Evolutionary conservation across 371 early-diverging fungal genomes (phyloP), one percentile per base, ranked within the genome.

Genomic region (Sporodiniella umbellata): DNA sequence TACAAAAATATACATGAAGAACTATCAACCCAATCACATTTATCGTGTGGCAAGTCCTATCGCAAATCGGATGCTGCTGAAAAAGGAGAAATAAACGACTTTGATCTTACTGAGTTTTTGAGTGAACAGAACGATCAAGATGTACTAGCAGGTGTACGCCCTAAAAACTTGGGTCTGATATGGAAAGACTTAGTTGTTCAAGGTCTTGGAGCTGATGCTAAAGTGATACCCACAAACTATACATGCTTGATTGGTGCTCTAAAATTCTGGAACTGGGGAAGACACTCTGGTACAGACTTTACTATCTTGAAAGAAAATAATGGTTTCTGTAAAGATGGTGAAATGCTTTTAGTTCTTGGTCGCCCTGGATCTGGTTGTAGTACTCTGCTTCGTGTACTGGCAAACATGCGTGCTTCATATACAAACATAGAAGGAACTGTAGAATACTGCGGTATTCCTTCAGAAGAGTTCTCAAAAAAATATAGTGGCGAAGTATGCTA

Each of bases 321-420:
- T 8, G 78, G 76, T n/a, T 69, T 69, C 24, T 73, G 70, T 33
- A 68, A 69, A 5, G 75, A 74, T 28, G 83, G 83, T 43, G 83
- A 82, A 59, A 80, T 82, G 80, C 52, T 82, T 37, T 59, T 82
- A 5, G 80, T 82, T 11, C 60, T 82, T 10, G 83, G 83, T 30
- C 70, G 74, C 18, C 83, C 83, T 14, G 83, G 79, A 8, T 49
- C 80, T 12, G 83, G 83, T 42, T 78, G 80, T 50, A 72, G 79
- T 22, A 73, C 80, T 33, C 53, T 82, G 7, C 54, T 82, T 23
- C 72, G 83, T 22, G 70, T 79, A 8, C 45, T 82, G 33, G 78
- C 80, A 24, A 78, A 79, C 48, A 65, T 75, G 38, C 78, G 75
- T 48, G 56, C 56, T 21, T 64, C 68, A 23, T 82, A 72, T 57